Percentiles rank a stretch among this genome's conserved stretches.
phyloP scores from a whole-genome alignment of 495 filamentous ascomycete genomes.

The Jackrogersella minutella region DNA sequence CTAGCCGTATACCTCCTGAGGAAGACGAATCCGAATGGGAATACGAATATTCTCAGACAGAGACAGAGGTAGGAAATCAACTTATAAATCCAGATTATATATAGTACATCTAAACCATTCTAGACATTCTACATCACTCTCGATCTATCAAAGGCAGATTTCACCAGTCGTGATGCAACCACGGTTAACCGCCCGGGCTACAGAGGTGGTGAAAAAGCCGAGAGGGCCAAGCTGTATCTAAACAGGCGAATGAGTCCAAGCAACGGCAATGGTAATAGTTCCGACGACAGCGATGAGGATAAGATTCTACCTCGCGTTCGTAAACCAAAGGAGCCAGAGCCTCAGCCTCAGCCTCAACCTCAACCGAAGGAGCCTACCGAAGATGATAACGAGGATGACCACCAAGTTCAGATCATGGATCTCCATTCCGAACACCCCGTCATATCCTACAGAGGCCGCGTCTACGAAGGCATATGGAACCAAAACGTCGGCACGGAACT shows the following conservation, averaged over 20 bases:
- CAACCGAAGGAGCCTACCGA: conserved; percentile 1
- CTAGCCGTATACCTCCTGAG: neutral
- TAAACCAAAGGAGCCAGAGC: neutral
- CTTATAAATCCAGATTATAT: no score
- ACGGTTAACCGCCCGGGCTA: conserved; percentile 8
- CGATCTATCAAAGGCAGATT: conserved; percentile 61
- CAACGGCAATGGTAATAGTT: conserved; percentile 26
- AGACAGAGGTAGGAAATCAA: conserved; percentile 56
- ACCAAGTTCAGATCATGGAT: conserved; percentile 78
- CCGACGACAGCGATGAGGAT: conserved; percentile 24
- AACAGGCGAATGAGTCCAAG: conserved; percentile 27
- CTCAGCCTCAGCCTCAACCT: neutral
- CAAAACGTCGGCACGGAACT: conserved; percentile 82
- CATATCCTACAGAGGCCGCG: conserved; percentile 74
- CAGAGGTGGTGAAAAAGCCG: conserved; percentile 39
- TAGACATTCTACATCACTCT: conserved; percentile 66
- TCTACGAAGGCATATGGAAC: conserved; percentile 80
- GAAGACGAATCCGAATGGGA: conserved; percentile 64
- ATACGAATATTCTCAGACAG: conserved; percentile 64
- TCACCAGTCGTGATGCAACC: conserved; percentile 45
- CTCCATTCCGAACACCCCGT: conserved; percentile 76
- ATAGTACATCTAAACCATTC: no score
- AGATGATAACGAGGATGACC: conserved; percentile 43
- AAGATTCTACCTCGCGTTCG: conserved; percentile 32
- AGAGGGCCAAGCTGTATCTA: conserved; percentile 36